Base-by-base conservation (phyloP, 352 stramenopile genomes). In the Pilasporangium apinafurcum region DNA sequence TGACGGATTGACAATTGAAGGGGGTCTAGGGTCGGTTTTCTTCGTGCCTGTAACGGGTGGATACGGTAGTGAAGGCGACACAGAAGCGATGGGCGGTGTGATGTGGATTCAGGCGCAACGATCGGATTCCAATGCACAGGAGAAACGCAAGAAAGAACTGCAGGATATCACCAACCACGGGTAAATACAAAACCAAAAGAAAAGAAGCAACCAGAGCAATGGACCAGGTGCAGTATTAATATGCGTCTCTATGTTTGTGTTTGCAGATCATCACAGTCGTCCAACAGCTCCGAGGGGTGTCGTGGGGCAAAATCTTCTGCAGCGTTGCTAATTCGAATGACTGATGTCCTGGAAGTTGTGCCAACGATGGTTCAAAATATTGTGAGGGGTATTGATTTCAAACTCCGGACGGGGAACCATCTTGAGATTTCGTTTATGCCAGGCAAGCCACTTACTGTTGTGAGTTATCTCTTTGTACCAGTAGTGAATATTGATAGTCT, bases 351-450 rank as follows among this genome's bases (percentile, higher is more conserved):
- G 8, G 36, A 47, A 5, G 53, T 63, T 1, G 44, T 44, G 7
- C 24, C 68, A 10, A 79, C 42, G 13, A 48, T 31, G 12, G 51
- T 77, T 25, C 75, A 87, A 38, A 73, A 79, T 32, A 62, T 43
- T 0, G 60, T 69, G 5, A 41, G 59, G 17, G 69, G 65, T 4
- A 56, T 85, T 38, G 51, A 65, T 10, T 42, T 85, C 20, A 36
- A 38, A 22, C 53, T 87, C 2, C 26, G 36, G 8, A 52, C 40
- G 13, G 67, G 59, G 2, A 43, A 64, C 28, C 25, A 45, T n/a
- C 51, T 87, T n/a, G 71, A 85, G 24, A 17, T 87, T 9, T 54
- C 59, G 2, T 87, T 85, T 48, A 78, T 87, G 64, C 72, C 75
- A 37, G 69, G 69, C 77, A 28, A 6, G 43, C 20, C 16, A n/a